Percentiles rank a stretch among this genome's conserved stretches.
Evolutionary conservation across 2,329 filamentous ascomycete genomes (phyloP).

Genomic region (Pestalotiopsis sp.): DNA sequence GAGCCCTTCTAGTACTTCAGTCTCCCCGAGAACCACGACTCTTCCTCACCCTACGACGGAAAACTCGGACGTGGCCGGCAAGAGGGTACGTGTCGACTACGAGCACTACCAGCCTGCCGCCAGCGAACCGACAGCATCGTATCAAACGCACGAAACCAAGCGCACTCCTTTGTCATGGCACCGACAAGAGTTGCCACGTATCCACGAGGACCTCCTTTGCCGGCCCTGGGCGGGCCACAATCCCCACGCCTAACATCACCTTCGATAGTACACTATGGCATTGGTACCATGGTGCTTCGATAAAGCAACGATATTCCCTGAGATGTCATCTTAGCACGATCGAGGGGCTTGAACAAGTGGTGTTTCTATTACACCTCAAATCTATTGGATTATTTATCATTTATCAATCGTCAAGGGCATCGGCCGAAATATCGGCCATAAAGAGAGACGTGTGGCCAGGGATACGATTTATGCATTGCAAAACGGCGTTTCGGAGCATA

Average conservation of each 20-base stretch:
- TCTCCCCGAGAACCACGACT: constrained; percentile 47
- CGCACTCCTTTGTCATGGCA: constrained; percentile 38
- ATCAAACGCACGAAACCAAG: constrained; percentile 38
- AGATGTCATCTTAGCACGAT: too few relatives aligned
- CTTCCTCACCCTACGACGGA: constrained; percentile 31
- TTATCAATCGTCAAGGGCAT: background rate
- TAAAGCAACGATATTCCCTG: constrained; percentile 39
- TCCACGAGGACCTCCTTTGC: constrained; percentile 51
- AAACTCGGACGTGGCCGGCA: constrained; percentile 40
- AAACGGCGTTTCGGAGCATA: background rate
- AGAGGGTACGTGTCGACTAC: constrained; percentile 52
- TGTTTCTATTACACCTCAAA: background rate
- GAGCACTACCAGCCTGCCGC: constrained; percentile 44
- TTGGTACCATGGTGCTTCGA: constrained; percentile 40
- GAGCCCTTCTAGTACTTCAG: constrained; percentile 49
- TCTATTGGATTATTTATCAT: background rate
- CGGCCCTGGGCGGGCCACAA: constrained; percentile 52
- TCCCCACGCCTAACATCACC: constrained; percentile 38
- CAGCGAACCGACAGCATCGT: constrained; percentile 29
- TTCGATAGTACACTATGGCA: constrained; percentile 32
- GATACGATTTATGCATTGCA: background rate
- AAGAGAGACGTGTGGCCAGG: background rate
- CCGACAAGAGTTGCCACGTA: constrained; percentile 46
- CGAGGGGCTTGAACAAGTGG: too few relatives aligned
- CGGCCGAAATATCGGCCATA: background rate